Evolutionary conservation across 352 stramenopile genomes (phyloP).

Genomic region (Phytophthora citrophthora): DNA sequence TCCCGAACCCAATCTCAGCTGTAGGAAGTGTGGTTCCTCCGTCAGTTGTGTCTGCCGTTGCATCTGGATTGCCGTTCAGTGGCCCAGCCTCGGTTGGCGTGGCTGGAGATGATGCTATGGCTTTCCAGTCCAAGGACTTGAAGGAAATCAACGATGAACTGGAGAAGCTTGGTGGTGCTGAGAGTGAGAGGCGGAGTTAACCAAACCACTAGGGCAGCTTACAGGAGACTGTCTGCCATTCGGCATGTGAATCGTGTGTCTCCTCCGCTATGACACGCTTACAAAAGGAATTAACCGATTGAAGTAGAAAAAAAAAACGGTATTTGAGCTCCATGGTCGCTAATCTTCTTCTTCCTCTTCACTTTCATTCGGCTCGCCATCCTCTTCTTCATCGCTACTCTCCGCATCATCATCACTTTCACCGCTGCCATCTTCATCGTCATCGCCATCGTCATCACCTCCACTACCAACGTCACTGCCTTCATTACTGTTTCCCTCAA

Average conservation of each 20-base stretch:
- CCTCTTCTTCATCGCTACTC: conserved; percentile 32
- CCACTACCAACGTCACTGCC: conserved; percentile 23
- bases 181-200: conserved; percentile 29
- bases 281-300: conserved; percentile 23
- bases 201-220: conserved; percentile 10
- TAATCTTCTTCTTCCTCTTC: background rate
- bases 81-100: conserved; percentile 4
- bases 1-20: conserved; percentile 83
- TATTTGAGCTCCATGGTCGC: conserved; percentile 8
- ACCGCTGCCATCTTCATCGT: conserved; percentile 16
- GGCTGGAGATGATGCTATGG: conserved; percentile 30
- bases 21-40: conserved; percentile 58
- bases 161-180: conserved; percentile 66
- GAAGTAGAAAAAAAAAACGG: background rate
- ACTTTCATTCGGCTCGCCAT: conserved; percentile 23
- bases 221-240: background rate
- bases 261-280: background rate
- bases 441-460: conserved; percentile 16
- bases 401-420: conserved; percentile 19
- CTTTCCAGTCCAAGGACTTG: conserved; percentile 68
- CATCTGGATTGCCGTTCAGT: conserved; percentile 48
- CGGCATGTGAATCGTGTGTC: background rate
- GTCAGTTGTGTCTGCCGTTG: conserved; percentile 52
- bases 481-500: conserved; percentile 11
- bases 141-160: conserved; percentile 72